phyloP scores from a whole-genome alignment of 352 stramenopile genomes.

The Sclerospora graminicola region DNA sequence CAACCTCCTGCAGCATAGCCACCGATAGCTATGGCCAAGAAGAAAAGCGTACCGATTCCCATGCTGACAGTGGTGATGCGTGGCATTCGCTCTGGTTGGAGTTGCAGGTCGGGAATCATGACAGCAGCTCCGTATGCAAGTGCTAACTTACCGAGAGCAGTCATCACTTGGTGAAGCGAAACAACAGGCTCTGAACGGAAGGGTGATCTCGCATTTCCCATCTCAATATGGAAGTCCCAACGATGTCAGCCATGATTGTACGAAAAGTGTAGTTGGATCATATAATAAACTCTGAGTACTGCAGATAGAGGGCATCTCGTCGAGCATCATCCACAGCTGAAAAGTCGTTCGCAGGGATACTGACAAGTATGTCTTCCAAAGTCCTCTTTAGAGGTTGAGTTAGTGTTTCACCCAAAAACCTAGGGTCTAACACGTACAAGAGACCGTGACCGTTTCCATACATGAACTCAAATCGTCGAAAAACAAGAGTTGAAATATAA shows the following conservation, averaged over 20 bases:
- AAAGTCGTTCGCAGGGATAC: too few relatives aligned
- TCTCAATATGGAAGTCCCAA: constrained; percentile 10
- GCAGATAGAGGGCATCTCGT: too few relatives aligned
- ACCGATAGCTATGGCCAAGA: constrained; percentile 6
- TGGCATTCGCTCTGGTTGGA: constrained; percentile 11
- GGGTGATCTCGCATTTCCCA: constrained; percentile 14
- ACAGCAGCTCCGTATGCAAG: constrained; percentile 12
- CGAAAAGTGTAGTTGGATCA: constrained; percentile 11
- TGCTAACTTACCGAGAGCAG: constrained; percentile 12
- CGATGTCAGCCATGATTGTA: constrained; percentile 15
- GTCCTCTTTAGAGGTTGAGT: too few relatives aligned
- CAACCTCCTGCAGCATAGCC: constrained; percentile 11
- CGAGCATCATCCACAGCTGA: too few relatives aligned
- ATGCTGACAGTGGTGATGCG: constrained; percentile 9
- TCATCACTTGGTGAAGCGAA: constrained; percentile 9
- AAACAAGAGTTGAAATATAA: too few relatives aligned
- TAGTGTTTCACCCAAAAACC: too few relatives aligned
- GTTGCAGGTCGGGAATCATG: constrained; percentile 13
- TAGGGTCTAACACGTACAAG: too few relatives aligned
- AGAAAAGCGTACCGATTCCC: constrained; percentile 9
- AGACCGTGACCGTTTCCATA: too few relatives aligned
- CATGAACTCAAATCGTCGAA: too few relatives aligned
- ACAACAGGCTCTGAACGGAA: constrained; percentile 6
- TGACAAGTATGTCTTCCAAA: too few relatives aligned
- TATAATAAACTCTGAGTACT: too few relatives aligned